These are phyloP conservation scores for Hanseniaspora gamundiae DNA, from an alignment of 1,139 yeast species.

Conservation along the genomic window DNA sequence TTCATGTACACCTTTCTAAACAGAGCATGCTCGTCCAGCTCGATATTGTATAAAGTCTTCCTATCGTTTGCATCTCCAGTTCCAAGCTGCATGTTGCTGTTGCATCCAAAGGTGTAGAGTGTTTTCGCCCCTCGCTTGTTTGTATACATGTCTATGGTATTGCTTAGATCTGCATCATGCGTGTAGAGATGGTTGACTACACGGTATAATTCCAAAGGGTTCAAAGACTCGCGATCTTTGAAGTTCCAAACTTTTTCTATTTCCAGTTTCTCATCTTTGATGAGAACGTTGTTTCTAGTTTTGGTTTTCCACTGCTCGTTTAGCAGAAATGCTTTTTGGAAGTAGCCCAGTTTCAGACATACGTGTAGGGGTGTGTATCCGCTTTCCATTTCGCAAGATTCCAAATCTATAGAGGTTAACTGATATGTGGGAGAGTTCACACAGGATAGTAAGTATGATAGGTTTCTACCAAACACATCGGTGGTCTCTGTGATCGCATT, in stretches of 20 bases:
- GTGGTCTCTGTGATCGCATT: slow-evolving; percentile 20
- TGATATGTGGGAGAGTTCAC: slow-evolving; percentile 38
- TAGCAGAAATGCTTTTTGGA: slow-evolving; percentile 31
- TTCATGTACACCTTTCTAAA: slow-evolving; percentile 37
- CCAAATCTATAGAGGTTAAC: slow-evolving; percentile 36
- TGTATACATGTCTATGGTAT: slow-evolving; percentile 15
- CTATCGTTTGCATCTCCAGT: slow-evolving; percentile 58
- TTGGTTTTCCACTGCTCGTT: slow-evolving; percentile 40
- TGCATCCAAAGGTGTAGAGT: slow-evolving; percentile 52
- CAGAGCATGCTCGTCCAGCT: slow-evolving; percentile 18
- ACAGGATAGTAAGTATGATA: slow-evolving; percentile 44
- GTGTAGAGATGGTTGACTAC: slow-evolving; percentile 11
- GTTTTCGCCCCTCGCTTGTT: slow-evolving; percentile 45
- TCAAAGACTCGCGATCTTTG: slow-evolving; percentile 55
- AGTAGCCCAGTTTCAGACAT: slow-evolving; percentile 15
- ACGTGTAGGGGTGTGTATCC: slow-evolving; percentile 75
- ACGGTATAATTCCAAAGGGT: slow-evolving; percentile 45
- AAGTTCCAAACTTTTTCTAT: slow-evolving; percentile 23
- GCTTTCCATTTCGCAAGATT: slow-evolving; percentile 53
- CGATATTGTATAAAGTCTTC: slow-evolving; percentile 24
- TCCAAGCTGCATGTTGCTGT: slow-evolving; percentile 54
- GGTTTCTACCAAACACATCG: slow-evolving; percentile 65
- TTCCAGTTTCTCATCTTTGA: not conserved
- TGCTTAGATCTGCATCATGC: slow-evolving; percentile 1
- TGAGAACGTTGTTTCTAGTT: slow-evolving; percentile 6